These are phyloP conservation scores for Neurospora sp. DNA, from an alignment of 2,329 filamentous ascomycete genomes.

Conservation along the genomic window DNA sequence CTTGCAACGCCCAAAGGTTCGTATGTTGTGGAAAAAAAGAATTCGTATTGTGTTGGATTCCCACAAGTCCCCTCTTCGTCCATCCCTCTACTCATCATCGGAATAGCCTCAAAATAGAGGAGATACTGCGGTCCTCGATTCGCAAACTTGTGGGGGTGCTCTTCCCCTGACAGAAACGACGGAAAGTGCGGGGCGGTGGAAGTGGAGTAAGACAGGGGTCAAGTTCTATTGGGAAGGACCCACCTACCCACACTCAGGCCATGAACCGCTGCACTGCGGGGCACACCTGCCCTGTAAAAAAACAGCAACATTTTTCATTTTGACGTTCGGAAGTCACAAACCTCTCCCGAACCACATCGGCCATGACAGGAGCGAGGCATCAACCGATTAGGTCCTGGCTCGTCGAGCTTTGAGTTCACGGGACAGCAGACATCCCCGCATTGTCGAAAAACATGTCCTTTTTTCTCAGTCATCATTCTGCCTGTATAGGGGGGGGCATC, in stretches of 20 bases:
- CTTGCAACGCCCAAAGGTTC: background rate
- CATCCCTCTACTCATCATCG: background rate
- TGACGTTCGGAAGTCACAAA: background rate
- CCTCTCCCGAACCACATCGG: background rate
- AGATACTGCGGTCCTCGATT: background rate
- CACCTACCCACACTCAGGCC: background rate
- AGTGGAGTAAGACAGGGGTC: background rate
- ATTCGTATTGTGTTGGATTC: background rate
- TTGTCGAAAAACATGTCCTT: background rate
- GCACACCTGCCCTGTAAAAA: background rate
- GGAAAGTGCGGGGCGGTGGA: background rate
- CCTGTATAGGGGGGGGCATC: background rate
- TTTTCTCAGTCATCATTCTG: background rate
- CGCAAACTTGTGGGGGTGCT: background rate
- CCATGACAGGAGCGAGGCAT: background rate
- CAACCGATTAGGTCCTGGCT: background rate
- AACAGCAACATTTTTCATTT: background rate
- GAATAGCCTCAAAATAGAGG: background rate
- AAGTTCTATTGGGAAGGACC: background rate
- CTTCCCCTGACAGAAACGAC: background rate
- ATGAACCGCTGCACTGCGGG: background rate
- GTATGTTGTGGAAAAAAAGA: background rate
- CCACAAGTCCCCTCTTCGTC: background rate
- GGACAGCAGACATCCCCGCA: background rate
- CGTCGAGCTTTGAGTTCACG: background rate